Conservation (phyloP, 140 eudicot genomes). For the Oenanthe javanica region DNA sequence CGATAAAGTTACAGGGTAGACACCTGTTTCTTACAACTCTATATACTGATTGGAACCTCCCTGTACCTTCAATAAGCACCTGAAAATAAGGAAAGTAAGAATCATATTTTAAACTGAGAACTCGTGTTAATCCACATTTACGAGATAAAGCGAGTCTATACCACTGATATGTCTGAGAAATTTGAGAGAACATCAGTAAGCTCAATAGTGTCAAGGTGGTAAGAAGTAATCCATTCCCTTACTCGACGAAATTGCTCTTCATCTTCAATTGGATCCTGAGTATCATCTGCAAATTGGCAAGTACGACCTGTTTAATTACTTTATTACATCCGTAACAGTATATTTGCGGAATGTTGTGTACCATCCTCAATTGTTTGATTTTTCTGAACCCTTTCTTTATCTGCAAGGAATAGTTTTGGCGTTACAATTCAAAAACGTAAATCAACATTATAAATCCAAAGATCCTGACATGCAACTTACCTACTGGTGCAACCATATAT, state of each 20-base stretch:
- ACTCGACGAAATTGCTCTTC: constrained; percentile 66
- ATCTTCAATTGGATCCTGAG: constrained; percentile 91
- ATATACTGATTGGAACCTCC: constrained; percentile 8
- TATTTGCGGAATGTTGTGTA: constrained; percentile 14
- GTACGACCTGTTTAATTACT: constrained; percentile 4
- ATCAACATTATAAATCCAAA: constrained; percentile 8
- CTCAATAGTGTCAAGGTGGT: constrained; percentile 57
- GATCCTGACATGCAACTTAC: constrained; percentile 32
- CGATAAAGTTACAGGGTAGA: background rate
- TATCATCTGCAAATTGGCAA: constrained; percentile 54
- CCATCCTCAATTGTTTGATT: constrained; percentile 66
- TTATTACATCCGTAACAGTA: constrained; percentile 1
- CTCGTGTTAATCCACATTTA: background rate
- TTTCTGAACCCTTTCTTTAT: constrained; percentile 36
- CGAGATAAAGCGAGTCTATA: constrained; percentile 13
- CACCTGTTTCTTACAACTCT: background rate
- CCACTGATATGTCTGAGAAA: constrained; percentile 90
- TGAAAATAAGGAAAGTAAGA: constrained; percentile 29
- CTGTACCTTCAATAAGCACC: constrained; percentile 84
- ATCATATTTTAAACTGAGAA: background rate
- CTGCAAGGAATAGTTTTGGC: constrained; percentile 29
- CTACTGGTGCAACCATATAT: constrained; percentile 72
- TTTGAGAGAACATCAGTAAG: constrained; percentile 70
- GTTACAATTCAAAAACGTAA: constrained; percentile 11
- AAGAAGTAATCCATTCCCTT: constrained; percentile 75